phyloP scores from a whole-genome alignment of 1,284 basidiomycete genomes.

The Apiotrichum montevideense region DNA sequence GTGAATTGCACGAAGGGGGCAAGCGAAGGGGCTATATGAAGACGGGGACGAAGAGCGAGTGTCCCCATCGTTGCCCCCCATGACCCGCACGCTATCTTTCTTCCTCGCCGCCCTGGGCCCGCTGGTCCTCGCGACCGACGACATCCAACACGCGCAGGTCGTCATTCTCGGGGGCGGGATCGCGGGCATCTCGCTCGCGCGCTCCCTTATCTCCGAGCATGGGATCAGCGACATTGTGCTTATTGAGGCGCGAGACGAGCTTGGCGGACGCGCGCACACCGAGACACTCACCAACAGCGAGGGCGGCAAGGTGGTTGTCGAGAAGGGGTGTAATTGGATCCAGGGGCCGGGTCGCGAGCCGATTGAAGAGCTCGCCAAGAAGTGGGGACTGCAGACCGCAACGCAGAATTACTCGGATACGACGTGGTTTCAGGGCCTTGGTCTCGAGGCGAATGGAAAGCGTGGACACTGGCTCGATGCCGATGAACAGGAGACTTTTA shows the following conservation, averaged over 20 bases:
- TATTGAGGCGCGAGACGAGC: constrained; percentile 56
- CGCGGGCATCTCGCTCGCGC: constrained; percentile 60
- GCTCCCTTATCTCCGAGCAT: constrained; percentile 53
- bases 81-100: too few relatives aligned
- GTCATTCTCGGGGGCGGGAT: constrained; percentile 61
- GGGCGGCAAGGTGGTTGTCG: constrained; percentile 50
- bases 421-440: constrained; percentile 14
- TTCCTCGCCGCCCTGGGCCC: too few relatives aligned
- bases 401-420: constrained; percentile 11
- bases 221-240: constrained; percentile 60
- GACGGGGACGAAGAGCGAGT: too few relatives aligned
- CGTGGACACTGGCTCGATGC: constrained; percentile 11
- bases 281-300: constrained; percentile 41
- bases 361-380: constrained; percentile 51
- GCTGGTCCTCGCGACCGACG: too few relatives aligned
- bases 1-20: too few relatives aligned
- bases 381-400: constrained; percentile 53
- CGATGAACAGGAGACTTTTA: constrained; percentile 7
- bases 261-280: constrained; percentile 59
- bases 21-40: too few relatives aligned
- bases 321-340: constrained; percentile 65
- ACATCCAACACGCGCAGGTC: constrained; percentile 29
- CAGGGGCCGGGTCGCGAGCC: constrained; percentile 55
- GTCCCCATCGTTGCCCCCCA: too few relatives aligned
- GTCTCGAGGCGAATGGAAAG: constrained; percentile 6